A percentile compares a stretch with the other conserved stretches of the same genome.
These are phyloP conservation scores for Cytospora leucostoma DNA, from an alignment of 2,329 filamentous ascomycete genomes.

Conservation along the genomic window DNA sequence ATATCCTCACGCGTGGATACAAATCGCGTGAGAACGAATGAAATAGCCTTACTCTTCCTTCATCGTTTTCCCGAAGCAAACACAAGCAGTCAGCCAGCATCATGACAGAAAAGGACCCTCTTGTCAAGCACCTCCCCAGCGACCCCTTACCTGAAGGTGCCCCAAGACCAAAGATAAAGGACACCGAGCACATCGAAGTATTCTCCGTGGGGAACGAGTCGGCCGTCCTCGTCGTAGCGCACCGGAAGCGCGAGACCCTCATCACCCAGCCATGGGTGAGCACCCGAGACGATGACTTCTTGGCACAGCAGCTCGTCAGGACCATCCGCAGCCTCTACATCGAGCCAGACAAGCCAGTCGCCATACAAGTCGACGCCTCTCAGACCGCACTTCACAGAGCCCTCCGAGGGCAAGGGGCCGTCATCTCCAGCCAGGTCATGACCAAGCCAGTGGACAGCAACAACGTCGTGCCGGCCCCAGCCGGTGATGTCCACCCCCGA, in stretches of 20 bases:
- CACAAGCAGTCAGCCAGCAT: neutral
- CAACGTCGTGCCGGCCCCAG: neutral
- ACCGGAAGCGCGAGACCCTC: neutral
- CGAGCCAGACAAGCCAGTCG: neutral
- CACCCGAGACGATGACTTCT: neutral
- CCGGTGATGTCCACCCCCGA: neutral
- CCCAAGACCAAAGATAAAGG: neutral
- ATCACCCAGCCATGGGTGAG: constrained; percentile 8
- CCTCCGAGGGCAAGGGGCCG: neutral
- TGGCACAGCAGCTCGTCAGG: constrained; percentile 1
- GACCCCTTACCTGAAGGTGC: neutral
- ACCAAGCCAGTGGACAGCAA: neutral
- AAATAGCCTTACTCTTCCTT: neutral
- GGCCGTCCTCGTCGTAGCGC: neutral
- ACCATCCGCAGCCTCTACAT: neutral
- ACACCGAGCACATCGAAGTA: neutral
- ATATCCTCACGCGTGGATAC: no score
- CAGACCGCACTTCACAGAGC: neutral
- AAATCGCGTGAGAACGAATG: no score
- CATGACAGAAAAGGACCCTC: neutral
- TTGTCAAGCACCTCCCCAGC: neutral
- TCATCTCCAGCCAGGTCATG: neutral
- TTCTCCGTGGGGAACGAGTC: neutral
- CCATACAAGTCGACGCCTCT: neutral
- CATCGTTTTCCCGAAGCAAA: neutral